Percentiles rank a stretch among this genome's conserved stretches.
Evolutionary conservation across 208 protist species (phyloP).

Genomic region (Acanthamoeba triangularis): DNA sequence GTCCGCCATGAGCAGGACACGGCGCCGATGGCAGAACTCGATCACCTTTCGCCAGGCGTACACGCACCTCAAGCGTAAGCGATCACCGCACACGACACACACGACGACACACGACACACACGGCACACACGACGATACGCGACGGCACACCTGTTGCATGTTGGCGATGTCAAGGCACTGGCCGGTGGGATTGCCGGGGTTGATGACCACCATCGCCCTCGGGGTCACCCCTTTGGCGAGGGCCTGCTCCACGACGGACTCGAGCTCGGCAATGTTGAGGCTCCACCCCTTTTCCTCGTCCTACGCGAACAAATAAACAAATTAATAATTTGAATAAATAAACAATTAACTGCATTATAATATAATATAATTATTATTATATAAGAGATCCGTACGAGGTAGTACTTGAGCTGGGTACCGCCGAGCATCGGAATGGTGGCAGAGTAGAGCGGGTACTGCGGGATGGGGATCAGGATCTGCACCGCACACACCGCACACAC

Average conservation of each 20-base stretch:
- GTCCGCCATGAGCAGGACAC: conserved; percentile 98
- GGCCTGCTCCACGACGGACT: conserved; percentile 88
- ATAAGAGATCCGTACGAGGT: conserved; percentile 88
- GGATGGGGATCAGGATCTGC: conserved; percentile 98
- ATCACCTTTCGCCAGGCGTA: conserved; percentile 85
- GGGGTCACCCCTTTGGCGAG: conserved; percentile 92
- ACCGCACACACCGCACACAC: background rate
- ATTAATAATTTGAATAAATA: too few species aligned
- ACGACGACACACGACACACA: background rate
- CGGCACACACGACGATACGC: background rate
- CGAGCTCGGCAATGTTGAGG: conserved; percentile 91
- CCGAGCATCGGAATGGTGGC: conserved; percentile 97
- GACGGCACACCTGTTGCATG: conserved; percentile 91
- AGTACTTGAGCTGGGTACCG: conserved; percentile 95
- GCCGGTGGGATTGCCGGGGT: conserved; percentile 99
- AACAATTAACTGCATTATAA: too few species aligned
- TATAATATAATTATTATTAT: too few species aligned
- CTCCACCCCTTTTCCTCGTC: conserved; percentile 96
- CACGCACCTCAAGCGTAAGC: too few species aligned
- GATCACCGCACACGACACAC: too few species aligned
- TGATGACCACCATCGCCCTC: conserved; percentile 98
- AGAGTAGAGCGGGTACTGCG: conserved; percentile 99
- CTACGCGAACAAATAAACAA: too few species aligned
- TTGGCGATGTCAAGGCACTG: conserved; percentile 91
- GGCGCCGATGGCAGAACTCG: conserved; percentile 90